Evolutionary conservation across 2,329 filamentous ascomycete species (phyloP).

Genomic region (Xylaria sp.): DNA sequence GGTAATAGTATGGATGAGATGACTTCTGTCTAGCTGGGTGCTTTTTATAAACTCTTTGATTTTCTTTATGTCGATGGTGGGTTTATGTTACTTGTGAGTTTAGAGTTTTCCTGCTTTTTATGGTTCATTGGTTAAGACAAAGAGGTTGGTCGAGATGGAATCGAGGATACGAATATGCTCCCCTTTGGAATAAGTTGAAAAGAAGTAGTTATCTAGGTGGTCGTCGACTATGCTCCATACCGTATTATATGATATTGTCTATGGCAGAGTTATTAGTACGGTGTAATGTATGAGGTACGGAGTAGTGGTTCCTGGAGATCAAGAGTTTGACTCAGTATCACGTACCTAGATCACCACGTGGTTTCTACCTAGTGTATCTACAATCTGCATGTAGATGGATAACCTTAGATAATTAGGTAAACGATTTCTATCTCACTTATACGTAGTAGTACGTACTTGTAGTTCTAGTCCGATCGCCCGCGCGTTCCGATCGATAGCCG

Average conservation of each 20-base stretch:
- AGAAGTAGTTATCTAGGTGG: too few relatives aligned
- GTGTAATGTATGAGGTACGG: neutral
- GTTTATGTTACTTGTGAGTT: too few relatives aligned
- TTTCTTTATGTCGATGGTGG: too few relatives aligned
- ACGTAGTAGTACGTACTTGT: neutral
- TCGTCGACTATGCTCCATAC: too few relatives aligned
- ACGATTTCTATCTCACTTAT: neutral
- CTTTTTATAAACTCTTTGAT: too few relatives aligned
- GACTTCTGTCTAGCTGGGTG: too few relatives aligned
- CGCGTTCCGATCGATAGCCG: slow-evolving; percentile 2
- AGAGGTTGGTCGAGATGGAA: too few relatives aligned
- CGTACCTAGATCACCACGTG: neutral
- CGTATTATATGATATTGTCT: neutral
- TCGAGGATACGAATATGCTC: too few relatives aligned
- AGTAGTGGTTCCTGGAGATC: neutral
- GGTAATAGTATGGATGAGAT: too few relatives aligned
- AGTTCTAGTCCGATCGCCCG: neutral
- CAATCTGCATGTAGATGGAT: neutral
- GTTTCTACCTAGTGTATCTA: neutral
- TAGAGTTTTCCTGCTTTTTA: too few relatives aligned
- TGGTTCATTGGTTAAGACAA: too few relatives aligned
- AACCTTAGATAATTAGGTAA: neutral
- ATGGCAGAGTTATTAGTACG: neutral
- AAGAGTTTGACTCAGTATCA: neutral
- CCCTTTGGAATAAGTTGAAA: too few relatives aligned